These are phyloP conservation scores for Corymbia maculata DNA, from an alignment of 345 rosid species.

Conservation along the genomic window DNA sequence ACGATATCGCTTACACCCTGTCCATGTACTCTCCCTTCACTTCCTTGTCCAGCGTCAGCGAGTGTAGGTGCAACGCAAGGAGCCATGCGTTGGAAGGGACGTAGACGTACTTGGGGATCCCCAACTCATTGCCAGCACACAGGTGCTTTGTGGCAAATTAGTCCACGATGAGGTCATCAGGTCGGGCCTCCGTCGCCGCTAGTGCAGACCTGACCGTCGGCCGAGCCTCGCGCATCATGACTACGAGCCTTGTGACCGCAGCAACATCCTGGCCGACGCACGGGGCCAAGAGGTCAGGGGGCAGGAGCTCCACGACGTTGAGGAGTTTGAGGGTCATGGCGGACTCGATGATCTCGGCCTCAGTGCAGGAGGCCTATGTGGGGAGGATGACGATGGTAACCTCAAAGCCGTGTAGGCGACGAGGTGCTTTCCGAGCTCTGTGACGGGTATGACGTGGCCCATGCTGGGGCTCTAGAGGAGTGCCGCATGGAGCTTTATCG, in stretches of 20 bases:
- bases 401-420: neutral
- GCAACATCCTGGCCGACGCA: constrained; percentile 12
- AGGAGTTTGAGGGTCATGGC: constrained; percentile 4
- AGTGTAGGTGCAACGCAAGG: too few relatives aligned
- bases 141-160: too few relatives aligned
- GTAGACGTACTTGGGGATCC: too few relatives aligned
- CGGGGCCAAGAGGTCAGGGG: constrained; percentile 10
- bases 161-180: too few relatives aligned
- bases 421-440: constrained; percentile 47
- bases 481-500: constrained; percentile 18
- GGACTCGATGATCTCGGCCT: constrained; percentile 9
- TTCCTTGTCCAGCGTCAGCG: too few relatives aligned
- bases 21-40: constrained; percentile 25
- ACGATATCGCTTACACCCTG: too few relatives aligned
- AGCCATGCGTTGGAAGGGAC: too few relatives aligned
- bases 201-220: constrained; percentile 21
- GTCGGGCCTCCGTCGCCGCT: neutral
- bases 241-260: neutral
- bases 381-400: neutral
- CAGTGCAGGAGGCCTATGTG: constrained; percentile 1
- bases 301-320: constrained; percentile 15
- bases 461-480: constrained; percentile 45
- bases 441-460: constrained; percentile 45
- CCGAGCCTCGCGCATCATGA: constrained; percentile 25
- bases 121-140: too few relatives aligned